A percentile compares a stretch with the other conserved stretches of the same genome.
phyloP scores from a whole-genome alignment of 768 basidiomycete species.

The Lentinula lateritia region DNA sequence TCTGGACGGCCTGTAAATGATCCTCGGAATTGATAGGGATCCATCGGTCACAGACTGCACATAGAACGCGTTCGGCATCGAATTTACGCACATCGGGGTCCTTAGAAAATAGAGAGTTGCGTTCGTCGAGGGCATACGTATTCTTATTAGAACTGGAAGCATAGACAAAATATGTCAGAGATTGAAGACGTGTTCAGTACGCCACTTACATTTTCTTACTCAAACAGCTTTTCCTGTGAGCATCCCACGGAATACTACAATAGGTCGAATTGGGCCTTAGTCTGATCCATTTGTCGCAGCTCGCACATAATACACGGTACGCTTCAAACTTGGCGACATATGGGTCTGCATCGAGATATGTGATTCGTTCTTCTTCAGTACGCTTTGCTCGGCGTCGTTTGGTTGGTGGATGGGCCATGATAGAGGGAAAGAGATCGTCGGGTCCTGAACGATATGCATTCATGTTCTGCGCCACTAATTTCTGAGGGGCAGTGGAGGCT shows the following conservation, averaged over 20 bases:
- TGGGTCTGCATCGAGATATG: slow-evolving; percentile 63
- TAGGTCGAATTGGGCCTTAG: slow-evolving; percentile 84
- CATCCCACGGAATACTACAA: slow-evolving; percentile 86
- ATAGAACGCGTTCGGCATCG: slow-evolving; percentile 67
- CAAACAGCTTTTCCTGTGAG: slow-evolving; percentile 77
- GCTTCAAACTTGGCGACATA: slow-evolving; percentile 80
- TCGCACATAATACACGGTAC: slow-evolving; percentile 72
- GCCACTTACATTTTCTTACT: slow-evolving; percentile 66
- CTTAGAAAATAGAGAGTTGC: slow-evolving; percentile 50
- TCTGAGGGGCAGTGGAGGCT: background rate
- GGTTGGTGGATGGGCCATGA: slow-evolving; percentile 38
- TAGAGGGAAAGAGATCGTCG: slow-evolving; percentile 13
- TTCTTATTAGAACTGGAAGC: slow-evolving; percentile 40
- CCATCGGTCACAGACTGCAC: slow-evolving; percentile 67
- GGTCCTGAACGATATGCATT: slow-evolving; percentile 20
- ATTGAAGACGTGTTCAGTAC: background rate
- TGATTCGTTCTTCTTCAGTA: slow-evolving; percentile 72
- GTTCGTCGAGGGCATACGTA: slow-evolving; percentile 54
- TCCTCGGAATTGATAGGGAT: slow-evolving; percentile 55
- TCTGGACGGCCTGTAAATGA: slow-evolving; percentile 54
- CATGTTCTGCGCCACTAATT: background rate
- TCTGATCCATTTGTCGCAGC: slow-evolving; percentile 82
- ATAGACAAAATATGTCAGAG: background rate
- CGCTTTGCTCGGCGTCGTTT: slow-evolving; percentile 73
- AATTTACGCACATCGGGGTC: slow-evolving; percentile 73